A percentile compares a stretch with the other conserved stretches of the same genome.
phyloP scores from a whole-genome alignment of 805 yeast genomes.

The Wickerhamomyces mucosus region DNA sequence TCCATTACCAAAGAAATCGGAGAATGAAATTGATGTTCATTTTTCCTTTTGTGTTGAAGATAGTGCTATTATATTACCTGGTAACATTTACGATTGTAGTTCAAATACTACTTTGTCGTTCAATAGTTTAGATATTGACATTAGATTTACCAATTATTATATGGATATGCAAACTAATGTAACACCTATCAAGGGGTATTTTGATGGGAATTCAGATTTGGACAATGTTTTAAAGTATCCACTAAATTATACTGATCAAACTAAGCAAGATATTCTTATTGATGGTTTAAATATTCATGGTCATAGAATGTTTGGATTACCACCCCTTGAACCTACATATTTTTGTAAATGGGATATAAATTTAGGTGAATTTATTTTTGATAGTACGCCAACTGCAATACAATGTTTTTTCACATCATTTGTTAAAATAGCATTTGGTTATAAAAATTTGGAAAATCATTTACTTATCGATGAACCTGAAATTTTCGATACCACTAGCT shows the following conservation, averaged over 20 bases:
- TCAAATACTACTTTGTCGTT: slow-evolving; percentile 56
- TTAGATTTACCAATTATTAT: slow-evolving; percentile 83
- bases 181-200: slow-evolving; percentile 41
- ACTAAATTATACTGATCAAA: slow-evolving; percentile 9
- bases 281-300: slow-evolving; percentile 67
- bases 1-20: slow-evolving; percentile 29
- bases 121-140: slow-evolving; percentile 61
- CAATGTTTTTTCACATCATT: slow-evolving; percentile 33
- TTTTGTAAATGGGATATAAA: slow-evolving; percentile 85
- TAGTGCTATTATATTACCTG: slow-evolving; percentile 70
- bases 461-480: slow-evolving; percentile 45
- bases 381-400: slow-evolving; percentile 39
- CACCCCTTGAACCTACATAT: slow-evolving; percentile 83
- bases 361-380: slow-evolving; percentile 46
- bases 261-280: slow-evolving; percentile 32
- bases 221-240: too few relatives aligned
- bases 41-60: slow-evolving; percentile 60
- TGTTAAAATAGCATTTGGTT: slow-evolving; percentile 49
- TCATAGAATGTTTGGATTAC: slow-evolving; percentile 87
- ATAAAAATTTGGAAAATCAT: slow-evolving; percentile 67
- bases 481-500: slow-evolving; percentile 59
- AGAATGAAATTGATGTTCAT: slow-evolving; percentile 71
- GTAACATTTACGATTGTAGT: slow-evolving; percentile 53
- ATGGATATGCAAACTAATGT: slow-evolving; percentile 83
- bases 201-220: slow-evolving; percentile 9